These are phyloP conservation scores for Podospora pseudoanserina DNA, from an alignment of 495 filamentous ascomycete genomes.

Conservation along the genomic window DNA sequence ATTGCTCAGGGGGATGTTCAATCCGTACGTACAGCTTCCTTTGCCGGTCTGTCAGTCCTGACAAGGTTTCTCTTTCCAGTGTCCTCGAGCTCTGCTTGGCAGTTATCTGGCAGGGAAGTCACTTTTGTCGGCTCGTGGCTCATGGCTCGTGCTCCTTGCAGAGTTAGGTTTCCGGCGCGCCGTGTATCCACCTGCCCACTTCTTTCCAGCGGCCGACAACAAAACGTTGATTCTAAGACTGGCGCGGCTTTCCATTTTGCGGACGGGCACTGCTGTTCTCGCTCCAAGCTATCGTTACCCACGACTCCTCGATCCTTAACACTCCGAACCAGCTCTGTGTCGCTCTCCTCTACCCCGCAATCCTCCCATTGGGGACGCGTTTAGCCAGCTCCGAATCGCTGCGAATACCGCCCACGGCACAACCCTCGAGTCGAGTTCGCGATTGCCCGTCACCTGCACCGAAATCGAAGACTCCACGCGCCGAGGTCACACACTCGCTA, in stretches of 20 bases:
- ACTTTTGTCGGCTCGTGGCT: background rate
- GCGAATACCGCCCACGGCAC: background rate
- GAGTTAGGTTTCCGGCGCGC: slow-evolving; percentile 2
- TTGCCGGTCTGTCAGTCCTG: no score
- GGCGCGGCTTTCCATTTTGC: background rate
- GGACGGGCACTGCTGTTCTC: slow-evolving; percentile 6
- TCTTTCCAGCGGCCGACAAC: background rate
- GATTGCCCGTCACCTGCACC: background rate
- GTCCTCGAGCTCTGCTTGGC: background rate
- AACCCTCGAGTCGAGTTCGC: background rate
- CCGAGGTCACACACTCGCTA: background rate
- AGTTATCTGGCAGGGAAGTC: background rate
- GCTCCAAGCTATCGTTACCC: background rate
- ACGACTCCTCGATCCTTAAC: background rate
- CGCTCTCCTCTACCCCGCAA: slow-evolving; percentile 8
- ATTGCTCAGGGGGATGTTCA: no score
- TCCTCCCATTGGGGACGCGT: background rate
- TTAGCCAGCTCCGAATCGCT: background rate
- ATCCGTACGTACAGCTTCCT: no score
- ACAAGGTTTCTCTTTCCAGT: no score
- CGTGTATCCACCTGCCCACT: background rate
- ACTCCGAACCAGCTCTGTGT: slow-evolving; percentile 2
- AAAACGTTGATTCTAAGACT: background rate
- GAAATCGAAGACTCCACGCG: background rate
- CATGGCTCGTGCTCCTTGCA: slow-evolving; percentile 10